phyloP scores from a whole-genome alignment of 139 green algal genomes.

The Micractinium conductrix region DNA sequence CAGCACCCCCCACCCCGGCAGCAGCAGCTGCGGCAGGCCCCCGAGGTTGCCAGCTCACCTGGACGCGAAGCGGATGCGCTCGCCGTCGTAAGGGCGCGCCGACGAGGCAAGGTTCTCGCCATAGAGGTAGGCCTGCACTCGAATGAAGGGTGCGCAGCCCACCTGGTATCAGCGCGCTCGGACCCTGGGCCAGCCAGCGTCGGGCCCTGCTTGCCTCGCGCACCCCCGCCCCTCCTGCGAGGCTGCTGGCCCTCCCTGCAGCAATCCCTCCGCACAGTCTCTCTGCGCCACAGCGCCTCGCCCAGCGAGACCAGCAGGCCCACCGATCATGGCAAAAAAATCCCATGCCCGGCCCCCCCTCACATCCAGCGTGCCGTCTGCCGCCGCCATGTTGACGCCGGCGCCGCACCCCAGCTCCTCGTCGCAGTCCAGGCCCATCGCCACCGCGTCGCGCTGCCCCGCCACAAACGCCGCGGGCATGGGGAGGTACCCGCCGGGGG shows the following conservation, averaged over 20 bases:
- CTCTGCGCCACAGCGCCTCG: too few relatives aligned
- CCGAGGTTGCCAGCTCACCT: neutral
- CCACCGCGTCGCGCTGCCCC: neutral
- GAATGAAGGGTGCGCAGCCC: neutral
- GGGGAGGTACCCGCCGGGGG: neutral
- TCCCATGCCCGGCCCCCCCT: neutral
- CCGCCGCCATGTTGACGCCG: neutral
- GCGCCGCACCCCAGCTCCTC: neutral
- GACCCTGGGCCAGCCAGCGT: too few relatives aligned
- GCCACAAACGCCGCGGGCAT: neutral
- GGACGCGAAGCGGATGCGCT: conserved; percentile 7
- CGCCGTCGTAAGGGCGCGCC: neutral
- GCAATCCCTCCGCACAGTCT: too few relatives aligned
- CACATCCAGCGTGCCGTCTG: conserved; percentile 2
- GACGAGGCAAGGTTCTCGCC: neutral
- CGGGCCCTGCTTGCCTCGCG: too few relatives aligned
- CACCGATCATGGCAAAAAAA: too few relatives aligned
- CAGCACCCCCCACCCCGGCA: too few relatives aligned
- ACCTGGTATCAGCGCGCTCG: too few relatives aligned
- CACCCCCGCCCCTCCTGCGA: too few relatives aligned
- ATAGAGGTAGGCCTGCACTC: neutral
- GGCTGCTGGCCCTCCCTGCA: too few relatives aligned
- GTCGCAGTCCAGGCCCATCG: neutral
- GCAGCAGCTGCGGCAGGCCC: too few relatives aligned
- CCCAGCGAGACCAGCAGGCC: too few relatives aligned